Conservation (phyloP, 441 rosid species). For the Bruguiera hainesii region DNA sequence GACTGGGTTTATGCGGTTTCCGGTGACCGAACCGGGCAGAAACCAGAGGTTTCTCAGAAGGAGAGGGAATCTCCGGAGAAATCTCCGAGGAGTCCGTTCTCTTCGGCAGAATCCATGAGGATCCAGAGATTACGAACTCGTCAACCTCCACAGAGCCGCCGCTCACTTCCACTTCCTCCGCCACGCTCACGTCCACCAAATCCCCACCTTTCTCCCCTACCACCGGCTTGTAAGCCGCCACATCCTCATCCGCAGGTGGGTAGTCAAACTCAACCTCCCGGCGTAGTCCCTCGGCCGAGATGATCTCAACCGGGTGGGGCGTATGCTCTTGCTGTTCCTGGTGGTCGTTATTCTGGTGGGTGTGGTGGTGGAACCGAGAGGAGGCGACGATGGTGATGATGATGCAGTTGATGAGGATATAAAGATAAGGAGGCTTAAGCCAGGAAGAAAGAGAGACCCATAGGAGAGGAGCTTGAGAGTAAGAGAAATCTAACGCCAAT, state of each 20-base stretch:
- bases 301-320: constrained; percentile 11
- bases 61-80: constrained; percentile 31
- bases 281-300: constrained; percentile 10
- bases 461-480: constrained; percentile 40
- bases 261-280: constrained; percentile 3
- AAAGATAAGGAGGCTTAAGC: constrained; percentile 73
- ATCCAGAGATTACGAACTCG: constrained; percentile 29
- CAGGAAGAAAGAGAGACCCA: constrained; percentile 50
- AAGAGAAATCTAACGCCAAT: constrained; percentile 35
- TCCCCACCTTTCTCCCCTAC: constrained; percentile 10
- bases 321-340: constrained; percentile 13
- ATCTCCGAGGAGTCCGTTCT: constrained; percentile 33
- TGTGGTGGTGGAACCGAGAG: constrained; percentile 37
- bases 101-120: constrained; percentile 34
- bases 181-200: constrained; percentile 36
- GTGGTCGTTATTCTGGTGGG: background rate
- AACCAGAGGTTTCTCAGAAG: constrained; percentile 48
- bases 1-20: constrained; percentile 45
- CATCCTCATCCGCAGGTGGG: constrained; percentile 16
- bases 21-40: constrained; percentile 54
- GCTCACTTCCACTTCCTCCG: constrained; percentile 12
- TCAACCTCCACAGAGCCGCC: constrained; percentile 9
- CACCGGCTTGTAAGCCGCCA: constrained; percentile 5
- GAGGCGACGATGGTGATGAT: constrained; percentile 66
- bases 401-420: constrained; percentile 61